Percentiles rank a stretch among this genome's conserved stretches.
Conservation (phyloP, 2,329 filamentous ascomycete species). For the Chaetomium globosum region DNA sequence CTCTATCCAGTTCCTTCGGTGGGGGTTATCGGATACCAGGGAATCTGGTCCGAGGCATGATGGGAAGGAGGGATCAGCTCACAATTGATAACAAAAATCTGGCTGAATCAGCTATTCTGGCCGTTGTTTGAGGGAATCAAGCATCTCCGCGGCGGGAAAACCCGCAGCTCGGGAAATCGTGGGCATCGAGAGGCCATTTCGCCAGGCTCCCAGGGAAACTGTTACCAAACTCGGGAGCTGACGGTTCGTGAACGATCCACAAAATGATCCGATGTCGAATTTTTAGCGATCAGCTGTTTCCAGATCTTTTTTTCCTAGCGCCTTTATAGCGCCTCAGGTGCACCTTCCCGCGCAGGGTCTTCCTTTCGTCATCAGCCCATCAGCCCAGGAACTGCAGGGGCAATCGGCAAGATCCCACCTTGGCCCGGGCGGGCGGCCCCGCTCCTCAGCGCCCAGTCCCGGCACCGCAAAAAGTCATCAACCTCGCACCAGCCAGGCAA, state of each 20-base stretch:
- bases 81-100: conserved; percentile 32
- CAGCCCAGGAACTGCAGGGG: neutral
- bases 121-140: too few species aligned
- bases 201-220: neutral
- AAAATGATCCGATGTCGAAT: neutral
- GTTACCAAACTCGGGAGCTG: neutral
- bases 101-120: conserved; percentile 26
- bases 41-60: neutral
- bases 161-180: conserved; percentile 22
- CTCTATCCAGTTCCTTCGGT: conserved; percentile 15
- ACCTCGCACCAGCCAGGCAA: too few species aligned
- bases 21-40: conserved; percentile 5
- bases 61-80: conserved; percentile 27
- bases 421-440: too few species aligned
- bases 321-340: neutral
- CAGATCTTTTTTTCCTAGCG: neutral
- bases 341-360: neutral
- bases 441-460: neutral
- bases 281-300: neutral
- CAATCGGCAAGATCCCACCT: neutral
- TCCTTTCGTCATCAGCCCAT: neutral
- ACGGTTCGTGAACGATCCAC: neutral
- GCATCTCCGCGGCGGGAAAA: conserved; percentile 34
- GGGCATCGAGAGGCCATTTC: neutral
- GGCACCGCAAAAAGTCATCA: neutral